Percentiles rank a stretch among this genome's conserved stretches.
These are phyloP conservation scores for Diaporthe nobilis DNA, from an alignment of 2,329 filamentous ascomycete species.

Conservation along the genomic window DNA sequence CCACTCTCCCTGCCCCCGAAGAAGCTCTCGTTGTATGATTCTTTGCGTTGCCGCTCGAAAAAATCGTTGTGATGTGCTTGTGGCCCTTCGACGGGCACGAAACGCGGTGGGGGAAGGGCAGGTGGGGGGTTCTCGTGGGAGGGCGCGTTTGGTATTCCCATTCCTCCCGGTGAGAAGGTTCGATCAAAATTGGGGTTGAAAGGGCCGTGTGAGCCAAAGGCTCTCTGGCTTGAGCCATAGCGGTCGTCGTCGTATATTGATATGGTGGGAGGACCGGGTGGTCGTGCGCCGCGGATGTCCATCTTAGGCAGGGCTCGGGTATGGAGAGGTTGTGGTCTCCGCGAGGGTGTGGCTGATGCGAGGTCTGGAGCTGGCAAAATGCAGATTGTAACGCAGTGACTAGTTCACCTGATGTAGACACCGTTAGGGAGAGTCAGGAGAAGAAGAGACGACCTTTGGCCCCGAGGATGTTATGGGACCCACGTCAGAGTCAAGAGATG, in stretches of 20 bases:
- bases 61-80: slow-evolving; percentile 46
- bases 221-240: slow-evolving; percentile 27
- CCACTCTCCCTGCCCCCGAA: slow-evolving; percentile 57
- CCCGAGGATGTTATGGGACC: slow-evolving; percentile 3
- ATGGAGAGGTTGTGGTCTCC: not conserved
- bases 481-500: slow-evolving; percentile 10
- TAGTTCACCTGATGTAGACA: not conserved
- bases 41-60: slow-evolving; percentile 42
- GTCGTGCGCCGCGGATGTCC: slow-evolving; percentile 42
- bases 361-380: not conserved
- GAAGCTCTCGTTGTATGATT: slow-evolving; percentile 49
- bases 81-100: slow-evolving; percentile 54
- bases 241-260: slow-evolving; percentile 38
- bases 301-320: slow-evolving; percentile 18
- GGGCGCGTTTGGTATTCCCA: slow-evolving; percentile 59
- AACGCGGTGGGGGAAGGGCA: slow-evolving; percentile 61
- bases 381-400: not conserved
- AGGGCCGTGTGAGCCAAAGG: slow-evolving; percentile 35
- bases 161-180: slow-evolving; percentile 47
- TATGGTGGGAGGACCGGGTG: slow-evolving; percentile 36
- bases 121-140: slow-evolving; percentile 56
- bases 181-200: slow-evolving; percentile 35
- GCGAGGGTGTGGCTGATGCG: not conserved
- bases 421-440: slow-evolving; percentile 1
- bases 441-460: not conserved